Conservation (phyloP, 2,329 filamentous ascomycete genomes). For the Davidsoniella virescens region DNA sequence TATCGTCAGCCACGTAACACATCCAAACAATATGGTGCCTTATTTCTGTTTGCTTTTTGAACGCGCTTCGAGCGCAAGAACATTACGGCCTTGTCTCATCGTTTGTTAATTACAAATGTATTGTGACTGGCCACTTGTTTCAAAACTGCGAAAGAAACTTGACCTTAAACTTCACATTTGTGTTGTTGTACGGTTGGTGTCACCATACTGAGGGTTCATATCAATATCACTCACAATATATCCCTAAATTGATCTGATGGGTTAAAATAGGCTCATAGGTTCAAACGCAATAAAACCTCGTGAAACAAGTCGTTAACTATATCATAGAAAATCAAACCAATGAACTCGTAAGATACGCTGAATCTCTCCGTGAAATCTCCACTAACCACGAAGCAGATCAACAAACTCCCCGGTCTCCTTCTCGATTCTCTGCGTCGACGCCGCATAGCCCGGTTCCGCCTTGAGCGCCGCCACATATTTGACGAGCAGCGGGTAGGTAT, state of each 20-base stretch:
- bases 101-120: no score
- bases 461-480: constrained; percentile 4
- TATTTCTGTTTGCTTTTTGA: no score
- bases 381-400: constrained; percentile 7
- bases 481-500: constrained; percentile 8
- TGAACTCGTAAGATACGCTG: background rate
- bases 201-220: no score
- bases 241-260: background rate
- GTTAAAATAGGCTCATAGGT: no score
- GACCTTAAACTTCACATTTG: no score
- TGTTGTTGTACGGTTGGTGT: no score
- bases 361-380: background rate
- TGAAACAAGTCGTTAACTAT: background rate
- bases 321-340: background rate
- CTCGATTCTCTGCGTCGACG: constrained; percentile 31
- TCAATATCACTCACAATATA: background rate
- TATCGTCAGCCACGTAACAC: no score
- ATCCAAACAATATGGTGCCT: no score
- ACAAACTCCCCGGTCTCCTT: constrained; percentile 29
- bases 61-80: no score
- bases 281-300: background rate
- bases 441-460: constrained; percentile 30
- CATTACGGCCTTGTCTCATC: no score
- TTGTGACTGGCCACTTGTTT: no score
- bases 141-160: no score